Percentiles rank a stretch among this genome's conserved stretches.
Evolutionary conservation across 768 basidiomycete species (phyloP).

Genomic region (Megacollybia marginata): DNA sequence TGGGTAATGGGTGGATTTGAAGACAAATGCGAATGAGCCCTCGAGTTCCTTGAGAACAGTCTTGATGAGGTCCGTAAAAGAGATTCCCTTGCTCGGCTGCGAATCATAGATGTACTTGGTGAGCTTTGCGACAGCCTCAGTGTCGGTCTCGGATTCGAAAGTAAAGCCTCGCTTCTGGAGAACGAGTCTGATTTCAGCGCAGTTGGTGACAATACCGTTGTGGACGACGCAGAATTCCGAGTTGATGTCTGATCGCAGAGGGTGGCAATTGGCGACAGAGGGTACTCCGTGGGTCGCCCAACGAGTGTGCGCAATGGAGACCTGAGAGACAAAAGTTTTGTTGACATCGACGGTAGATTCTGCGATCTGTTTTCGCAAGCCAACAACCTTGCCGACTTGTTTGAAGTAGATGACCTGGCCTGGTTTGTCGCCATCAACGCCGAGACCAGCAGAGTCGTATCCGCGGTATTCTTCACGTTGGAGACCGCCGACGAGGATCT

Average conservation of each 20-base stretch:
- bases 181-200: constrained; percentile 78
- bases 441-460: constrained; percentile 91
- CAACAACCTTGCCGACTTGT: constrained; percentile 95
- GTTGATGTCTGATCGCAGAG: constrained; percentile 74
- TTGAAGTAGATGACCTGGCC: constrained; percentile 83
- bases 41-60: constrained; percentile 95
- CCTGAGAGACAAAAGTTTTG: constrained; percentile 78
- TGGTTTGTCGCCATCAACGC: constrained; percentile 85
- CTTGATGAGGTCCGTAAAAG: constrained; percentile 91
- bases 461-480: constrained; percentile 96
- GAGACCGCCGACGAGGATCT: constrained; percentile 85
- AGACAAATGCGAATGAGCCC: constrained; percentile 98
- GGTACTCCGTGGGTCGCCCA: constrained; percentile 99
- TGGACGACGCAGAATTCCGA: constrained; percentile 92
- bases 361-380: constrained; percentile 84
- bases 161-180: constrained; percentile 93
- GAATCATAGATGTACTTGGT: constrained; percentile 96
- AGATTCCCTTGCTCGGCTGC: constrained; percentile 75
- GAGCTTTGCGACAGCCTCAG: constrained; percentile 94
- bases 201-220: constrained; percentile 99
- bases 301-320: constrained; percentile 97
- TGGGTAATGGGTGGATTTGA: constrained; percentile 95
- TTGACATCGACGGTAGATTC: constrained; percentile 60
- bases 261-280: constrained; percentile 87
- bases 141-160: constrained; percentile 95